Evolutionary conservation across 139 green algal species (phyloP).

Genomic region (Chlamydomonas sp.): DNA sequence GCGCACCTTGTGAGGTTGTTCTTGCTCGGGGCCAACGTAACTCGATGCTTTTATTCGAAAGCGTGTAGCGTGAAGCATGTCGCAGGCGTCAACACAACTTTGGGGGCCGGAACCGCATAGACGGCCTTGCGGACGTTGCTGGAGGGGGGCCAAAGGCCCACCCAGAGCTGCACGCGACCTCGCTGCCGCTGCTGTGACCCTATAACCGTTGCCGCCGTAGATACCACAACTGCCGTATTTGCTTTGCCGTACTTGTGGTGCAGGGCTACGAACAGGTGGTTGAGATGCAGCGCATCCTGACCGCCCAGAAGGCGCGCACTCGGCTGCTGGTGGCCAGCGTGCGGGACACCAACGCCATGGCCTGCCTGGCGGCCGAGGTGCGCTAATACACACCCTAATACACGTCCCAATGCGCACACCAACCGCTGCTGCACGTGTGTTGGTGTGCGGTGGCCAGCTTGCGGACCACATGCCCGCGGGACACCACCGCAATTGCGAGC

Average conservation of each 20-base stretch:
- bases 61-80: too few relatives aligned
- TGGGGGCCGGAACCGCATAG: too few relatives aligned
- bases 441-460: too few relatives aligned
- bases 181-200: too few relatives aligned
- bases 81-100: too few relatives aligned
- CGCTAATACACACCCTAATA: not conserved
- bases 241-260: not conserved
- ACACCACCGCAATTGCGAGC: too few relatives aligned
- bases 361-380: constrained; percentile 64
- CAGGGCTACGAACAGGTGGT: constrained; percentile 61
- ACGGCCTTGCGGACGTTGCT: too few relatives aligned
- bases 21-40: not conserved
- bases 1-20: constrained; percentile 2
- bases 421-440: not conserved
- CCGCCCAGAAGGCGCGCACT: constrained; percentile 38
- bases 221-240: not conserved
- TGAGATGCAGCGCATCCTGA: constrained; percentile 75
- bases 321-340: constrained; percentile 83
- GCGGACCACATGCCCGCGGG: too few relatives aligned
- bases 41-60: not conserved
- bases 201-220: too few relatives aligned
- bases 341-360: constrained; percentile 61
- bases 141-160: too few relatives aligned
- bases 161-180: too few relatives aligned
- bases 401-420: too few relatives aligned